Conservation (phyloP, 2,329 filamentous ascomycete genomes). For the Colletotrichum truncatum region DNA sequence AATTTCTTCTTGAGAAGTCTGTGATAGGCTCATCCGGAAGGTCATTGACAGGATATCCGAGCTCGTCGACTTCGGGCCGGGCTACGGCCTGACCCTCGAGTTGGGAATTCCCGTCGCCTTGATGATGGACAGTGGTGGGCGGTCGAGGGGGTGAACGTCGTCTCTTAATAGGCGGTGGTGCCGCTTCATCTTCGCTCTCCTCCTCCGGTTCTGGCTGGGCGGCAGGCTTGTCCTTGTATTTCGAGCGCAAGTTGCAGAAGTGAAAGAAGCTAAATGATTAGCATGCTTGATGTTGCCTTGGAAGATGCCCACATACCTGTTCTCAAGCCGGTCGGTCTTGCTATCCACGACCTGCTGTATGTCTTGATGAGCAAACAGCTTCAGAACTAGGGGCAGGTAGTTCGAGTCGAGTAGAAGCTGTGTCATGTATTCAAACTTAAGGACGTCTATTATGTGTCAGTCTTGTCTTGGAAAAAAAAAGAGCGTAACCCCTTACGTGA, state of each 20-base stretch:
- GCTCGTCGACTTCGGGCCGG: constrained; percentile 80
- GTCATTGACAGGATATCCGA: constrained; percentile 80
- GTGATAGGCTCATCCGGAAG: constrained; percentile 82
- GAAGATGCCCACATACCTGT: constrained; percentile 66
- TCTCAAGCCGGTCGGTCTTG: constrained; percentile 82
- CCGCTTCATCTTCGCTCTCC: constrained; percentile 77
- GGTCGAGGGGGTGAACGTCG: constrained; percentile 55
- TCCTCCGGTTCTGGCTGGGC: constrained; percentile 36
- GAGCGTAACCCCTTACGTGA: constrained; percentile 82
- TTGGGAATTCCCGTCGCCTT: constrained; percentile 38
- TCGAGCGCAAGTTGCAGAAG: constrained; percentile 81
- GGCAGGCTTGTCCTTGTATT: constrained; percentile 45
- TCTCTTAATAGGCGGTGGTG: constrained; percentile 82
- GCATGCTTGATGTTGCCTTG: constrained; percentile 32
- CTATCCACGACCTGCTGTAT: constrained; percentile 90
- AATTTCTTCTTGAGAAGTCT: constrained; percentile 91
- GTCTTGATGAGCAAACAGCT: constrained; percentile 94
- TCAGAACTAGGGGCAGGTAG: constrained; percentile 90
- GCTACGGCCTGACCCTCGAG: constrained; percentile 44
- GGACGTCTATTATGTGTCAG: constrained; percentile 68
- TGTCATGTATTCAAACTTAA: constrained; percentile 96
- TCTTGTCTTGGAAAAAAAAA: constrained; percentile 31
- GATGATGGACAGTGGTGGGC: constrained; percentile 36
- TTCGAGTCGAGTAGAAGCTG: constrained; percentile 95
- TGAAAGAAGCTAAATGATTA: constrained; percentile 77